Percentiles rank a stretch among this genome's conserved stretches.
Evolutionary conservation across 345 rosid genomes (phyloP).

Genomic region (Trapa incisa): DNA sequence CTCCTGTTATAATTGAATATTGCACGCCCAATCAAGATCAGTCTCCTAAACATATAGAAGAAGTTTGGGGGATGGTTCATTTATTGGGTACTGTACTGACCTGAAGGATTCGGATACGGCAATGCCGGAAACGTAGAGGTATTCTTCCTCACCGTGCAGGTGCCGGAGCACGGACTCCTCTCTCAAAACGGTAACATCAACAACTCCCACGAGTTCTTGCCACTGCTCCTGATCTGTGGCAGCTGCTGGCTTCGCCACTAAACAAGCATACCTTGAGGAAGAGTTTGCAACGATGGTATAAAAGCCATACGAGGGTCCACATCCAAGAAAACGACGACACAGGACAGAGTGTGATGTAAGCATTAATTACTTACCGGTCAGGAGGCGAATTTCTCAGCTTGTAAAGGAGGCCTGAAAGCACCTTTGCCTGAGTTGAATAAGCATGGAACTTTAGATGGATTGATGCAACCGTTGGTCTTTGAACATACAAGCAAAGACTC

Average conservation of each 20-base stretch:
- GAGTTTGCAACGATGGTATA: not conserved
- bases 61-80: not conserved
- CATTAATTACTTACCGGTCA: constrained; percentile 30
- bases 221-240: constrained; percentile 8
- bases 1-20: constrained; percentile 27
- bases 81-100: constrained; percentile 13
- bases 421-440: constrained; percentile 53
- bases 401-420: constrained; percentile 63
- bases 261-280: constrained; percentile 56
- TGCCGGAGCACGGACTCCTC: constrained; percentile 43
- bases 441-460: not conserved
- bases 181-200: constrained; percentile 52
- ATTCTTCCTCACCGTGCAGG: constrained; percentile 47
- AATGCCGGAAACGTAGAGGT: constrained; percentile 74
- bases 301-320: not conserved
- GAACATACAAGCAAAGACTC: no score
- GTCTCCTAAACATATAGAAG: not conserved
- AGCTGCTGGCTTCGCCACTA: constrained; percentile 46
- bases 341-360: not conserved
- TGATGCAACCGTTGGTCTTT: no score
- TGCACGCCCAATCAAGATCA: not conserved
- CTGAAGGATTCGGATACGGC: constrained; percentile 56
- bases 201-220: constrained; percentile 50
- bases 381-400: constrained; percentile 67
- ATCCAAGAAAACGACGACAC: not conserved